A percentile compares a stretch with the other conserved stretches of the same genome.
Evolutionary conservation across 2,329 filamentous ascomycete species (phyloP).

Genomic region (Xylariaceae sp.): DNA sequence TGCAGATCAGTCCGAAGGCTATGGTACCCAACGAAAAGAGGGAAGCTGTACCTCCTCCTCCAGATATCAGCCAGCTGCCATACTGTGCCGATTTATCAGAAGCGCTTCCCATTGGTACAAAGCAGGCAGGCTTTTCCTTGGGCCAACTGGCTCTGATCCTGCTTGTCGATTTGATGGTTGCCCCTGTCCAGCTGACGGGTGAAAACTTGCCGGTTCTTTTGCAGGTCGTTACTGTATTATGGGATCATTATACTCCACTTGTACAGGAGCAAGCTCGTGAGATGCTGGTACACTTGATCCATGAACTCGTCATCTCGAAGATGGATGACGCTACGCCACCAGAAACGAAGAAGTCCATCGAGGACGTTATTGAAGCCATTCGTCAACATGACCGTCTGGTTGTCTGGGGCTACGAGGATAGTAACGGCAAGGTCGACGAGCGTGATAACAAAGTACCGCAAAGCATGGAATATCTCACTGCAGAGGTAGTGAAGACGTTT

Average conservation of each 20-base stretch:
- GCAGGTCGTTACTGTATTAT: conserved; percentile 88
- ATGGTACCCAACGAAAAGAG: conserved; percentile 91
- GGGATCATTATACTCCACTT: conserved; percentile 94
- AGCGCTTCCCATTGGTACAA: conserved; percentile 81
- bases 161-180: conserved; percentile 92
- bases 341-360: conserved; percentile 67
- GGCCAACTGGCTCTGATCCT: conserved; percentile 91
- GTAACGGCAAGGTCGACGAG: conserved; percentile 71
- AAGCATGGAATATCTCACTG: conserved; percentile 81
- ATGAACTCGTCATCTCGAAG: conserved; percentile 80
- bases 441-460: conserved; percentile 76
- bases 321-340: conserved; percentile 66
- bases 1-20: conserved; percentile 90
- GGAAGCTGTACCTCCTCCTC: conserved; percentile 62
- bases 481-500: conserved; percentile 80
- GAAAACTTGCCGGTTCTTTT: conserved; percentile 82
- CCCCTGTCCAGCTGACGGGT: conserved; percentile 72
- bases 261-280: conserved; percentile 96
- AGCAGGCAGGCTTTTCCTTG: conserved; percentile 84
- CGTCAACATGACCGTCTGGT: conserved; percentile 79
- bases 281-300: conserved; percentile 96
- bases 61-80: conserved; percentile 70
- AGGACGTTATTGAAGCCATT: conserved; percentile 83
- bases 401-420: conserved; percentile 93
- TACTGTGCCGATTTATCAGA: conserved; percentile 84